Base-by-base conservation (phyloP, 805 yeast genomes). In the Metschnikowia cubensis region DNA sequence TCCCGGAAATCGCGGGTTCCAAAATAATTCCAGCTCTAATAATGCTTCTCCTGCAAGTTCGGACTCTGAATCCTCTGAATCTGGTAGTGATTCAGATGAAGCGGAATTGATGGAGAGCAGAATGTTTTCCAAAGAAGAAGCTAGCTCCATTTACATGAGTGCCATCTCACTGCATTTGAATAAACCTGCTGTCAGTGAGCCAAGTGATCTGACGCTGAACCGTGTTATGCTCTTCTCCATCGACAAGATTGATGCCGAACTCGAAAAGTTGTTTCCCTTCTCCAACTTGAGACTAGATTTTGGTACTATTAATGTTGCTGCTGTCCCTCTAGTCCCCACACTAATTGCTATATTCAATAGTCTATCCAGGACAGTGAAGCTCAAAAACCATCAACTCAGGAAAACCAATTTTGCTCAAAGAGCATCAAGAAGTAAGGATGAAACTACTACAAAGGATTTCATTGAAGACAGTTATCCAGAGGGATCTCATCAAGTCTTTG, bases 101-200 rank as follows among this genome's bases (percentile, higher is more conserved):
- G 75, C 69, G 29, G 73, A 80, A n/a, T 60, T 83, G 50, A 63
- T 75, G 63, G 77, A 76, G 35, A 84, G 89, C 58, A 76, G 81
- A 68, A 70, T 83, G 35, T 84, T 83, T 60, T 82, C 92, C 1
- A 84, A 81, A 48, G 82, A 79, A 45, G 86, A 84, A 49, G 85
- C 88, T 1, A 76, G 82, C 42, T 83, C 90, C 2, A 76, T 88
- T 17, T 89, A 87, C 61, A 82, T 87, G 91, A 87, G 95, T 65
- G 95, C 96, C 2, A 73, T 85, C 10, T 82, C 88, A 0, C 75
- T 78, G 45, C 61, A 81, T 1, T 68, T 75, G 44, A 63, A 48
- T 18, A 37, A 46, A 4, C 20, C 32, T 14, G 15, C 25, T 15
- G 31, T 42, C 18, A 25, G 29, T n/a, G 35, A 21, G 22, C 36